A percentile compares a stretch with the other conserved stretches of the same genome.
These are phyloP conservation scores for Backusella parvicylindrica DNA, from an alignment of 192 early-diverging fungal genomes.

Conservation along the genomic window DNA sequence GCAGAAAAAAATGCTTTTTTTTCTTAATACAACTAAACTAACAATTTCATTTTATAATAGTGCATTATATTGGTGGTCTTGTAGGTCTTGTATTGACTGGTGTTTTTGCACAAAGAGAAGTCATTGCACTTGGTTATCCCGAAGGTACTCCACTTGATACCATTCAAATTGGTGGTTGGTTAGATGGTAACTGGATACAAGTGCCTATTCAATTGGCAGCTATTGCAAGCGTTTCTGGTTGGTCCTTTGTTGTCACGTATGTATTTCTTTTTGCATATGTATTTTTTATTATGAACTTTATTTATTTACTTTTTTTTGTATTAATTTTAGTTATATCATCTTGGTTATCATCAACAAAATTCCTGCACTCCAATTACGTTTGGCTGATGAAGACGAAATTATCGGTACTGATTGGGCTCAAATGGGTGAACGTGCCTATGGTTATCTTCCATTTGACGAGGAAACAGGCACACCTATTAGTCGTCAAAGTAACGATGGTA, in stretches of 20 bases:
- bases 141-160: constrained; percentile 37
- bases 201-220: constrained; percentile 74
- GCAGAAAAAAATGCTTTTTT: neutral
- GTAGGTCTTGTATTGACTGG: constrained; percentile 84
- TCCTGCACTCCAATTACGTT: constrained; percentile 72
- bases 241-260: constrained; percentile 73
- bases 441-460: constrained; percentile 32
- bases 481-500: neutral
- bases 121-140: constrained; percentile 63
- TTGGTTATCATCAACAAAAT: constrained; percentile 68
- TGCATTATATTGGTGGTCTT: constrained; percentile 71
- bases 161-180: constrained; percentile 66
- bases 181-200: constrained; percentile 82
- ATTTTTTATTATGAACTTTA: neutral
- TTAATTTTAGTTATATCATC: constrained; percentile 52
- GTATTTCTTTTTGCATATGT: neutral
- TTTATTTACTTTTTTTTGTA: neutral
- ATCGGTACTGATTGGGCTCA: constrained; percentile 79
- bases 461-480: neutral
- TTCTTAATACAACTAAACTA: neutral
- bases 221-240: constrained; percentile 63
- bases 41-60: neutral
- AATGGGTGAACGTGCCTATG: constrained; percentile 80
- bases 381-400: constrained; percentile 68
- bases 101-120: constrained; percentile 73